Conservation (phyloP, 2,329 filamentous ascomycete genomes). For the Chaetomium globosum region DNA sequence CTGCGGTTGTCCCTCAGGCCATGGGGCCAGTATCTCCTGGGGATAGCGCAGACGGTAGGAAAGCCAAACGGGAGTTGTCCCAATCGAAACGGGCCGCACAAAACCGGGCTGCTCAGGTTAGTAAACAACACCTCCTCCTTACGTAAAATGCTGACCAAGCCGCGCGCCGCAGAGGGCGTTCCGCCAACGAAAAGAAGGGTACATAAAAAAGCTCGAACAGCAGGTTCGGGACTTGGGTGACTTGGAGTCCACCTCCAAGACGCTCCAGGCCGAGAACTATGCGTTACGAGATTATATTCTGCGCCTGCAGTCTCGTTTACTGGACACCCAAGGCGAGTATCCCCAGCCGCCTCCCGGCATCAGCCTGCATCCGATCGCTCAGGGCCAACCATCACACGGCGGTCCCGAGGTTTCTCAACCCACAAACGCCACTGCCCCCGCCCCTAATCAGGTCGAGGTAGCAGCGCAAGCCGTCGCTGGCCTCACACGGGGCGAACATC, state of each 20-base stretch:
- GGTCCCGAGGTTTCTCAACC: constrained; percentile 25
- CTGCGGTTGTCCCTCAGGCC: constrained; percentile 35
- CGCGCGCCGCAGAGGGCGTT: constrained; percentile 74
- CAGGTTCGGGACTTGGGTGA: constrained; percentile 80
- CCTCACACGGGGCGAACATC: constrained; percentile 34
- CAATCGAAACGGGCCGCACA: constrained; percentile 96
- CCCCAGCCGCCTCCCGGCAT: constrained; percentile 82
- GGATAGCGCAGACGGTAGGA: constrained; percentile 61
- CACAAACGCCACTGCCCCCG: constrained; percentile 30
- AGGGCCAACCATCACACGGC: constrained; percentile 32
- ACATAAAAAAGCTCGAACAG: constrained; percentile 96
- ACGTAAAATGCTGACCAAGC: constrained; percentile 28
- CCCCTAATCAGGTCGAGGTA: constrained; percentile 48
- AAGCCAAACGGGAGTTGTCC: constrained; percentile 87
- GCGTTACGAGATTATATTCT: constrained; percentile 90
- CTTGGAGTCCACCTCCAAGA: constrained; percentile 76
- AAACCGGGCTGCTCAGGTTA: constrained; percentile 93
- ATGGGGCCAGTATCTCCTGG: constrained; percentile 37
- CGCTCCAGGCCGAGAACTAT: constrained; percentile 86
- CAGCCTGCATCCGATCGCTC: constrained; percentile 60
- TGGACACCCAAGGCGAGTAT: constrained; percentile 81
- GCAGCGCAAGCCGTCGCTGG: constrained; percentile 53
- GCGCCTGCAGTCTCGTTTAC: constrained; percentile 79
- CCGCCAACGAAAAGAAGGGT: constrained; percentile 94
- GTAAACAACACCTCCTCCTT: constrained; percentile 39